A percentile compares a stretch with the other conserved stretches of the same genome.
Conservation (phyloP, 2,329 filamentous ascomycete species). For the Aspergillus japonicus region DNA sequence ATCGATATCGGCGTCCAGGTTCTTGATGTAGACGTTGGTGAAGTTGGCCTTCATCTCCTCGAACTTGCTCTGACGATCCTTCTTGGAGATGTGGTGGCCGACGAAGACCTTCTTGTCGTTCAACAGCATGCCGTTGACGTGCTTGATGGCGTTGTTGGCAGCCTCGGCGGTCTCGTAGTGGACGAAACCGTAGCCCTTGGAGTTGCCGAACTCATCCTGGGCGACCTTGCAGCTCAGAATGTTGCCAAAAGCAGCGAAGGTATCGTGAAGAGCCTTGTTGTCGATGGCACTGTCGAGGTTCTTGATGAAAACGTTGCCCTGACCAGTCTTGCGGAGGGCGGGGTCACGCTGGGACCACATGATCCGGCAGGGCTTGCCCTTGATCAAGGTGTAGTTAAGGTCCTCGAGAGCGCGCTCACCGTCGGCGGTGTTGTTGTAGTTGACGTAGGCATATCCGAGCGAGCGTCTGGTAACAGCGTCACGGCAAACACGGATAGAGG, state of each 20-base stretch:
- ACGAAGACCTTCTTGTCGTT: slow-evolving; percentile 99
- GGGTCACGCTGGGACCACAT: slow-evolving; percentile 99
- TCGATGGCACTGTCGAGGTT: slow-evolving; percentile 98
- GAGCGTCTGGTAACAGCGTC: slow-evolving; percentile 98
- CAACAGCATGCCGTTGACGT: slow-evolving; percentile 98
- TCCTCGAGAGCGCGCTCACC: slow-evolving; percentile 98
- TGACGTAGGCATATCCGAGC: slow-evolving; percentile 98
- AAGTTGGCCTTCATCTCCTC: slow-evolving; percentile 99
- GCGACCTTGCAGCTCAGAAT: slow-evolving; percentile 99
- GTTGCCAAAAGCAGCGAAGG: slow-evolving; percentile 97
- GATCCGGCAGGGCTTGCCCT: slow-evolving; percentile 97
- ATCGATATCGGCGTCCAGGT: slow-evolving; percentile 77
- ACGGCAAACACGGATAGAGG: slow-evolving; percentile 98
- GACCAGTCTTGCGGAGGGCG: slow-evolving; percentile 96
- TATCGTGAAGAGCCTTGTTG: slow-evolving; percentile 99
- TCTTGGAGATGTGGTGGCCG: slow-evolving; percentile 99
- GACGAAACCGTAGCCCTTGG: slow-evolving; percentile 98
- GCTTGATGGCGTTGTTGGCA: slow-evolving; percentile 95
- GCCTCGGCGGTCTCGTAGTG: slow-evolving; percentile 99
- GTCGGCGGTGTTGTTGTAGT: slow-evolving; percentile 97
- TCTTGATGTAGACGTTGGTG: slow-evolving; percentile 99
- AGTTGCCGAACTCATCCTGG: slow-evolving; percentile 93
- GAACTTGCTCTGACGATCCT: slow-evolving; percentile 99
- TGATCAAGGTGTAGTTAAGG: slow-evolving; percentile 99
- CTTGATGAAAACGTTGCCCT: slow-evolving; percentile 99